phyloP scores from a whole-genome alignment of 495 filamentous ascomycete genomes.

The Jackrogersella multiformis region DNA sequence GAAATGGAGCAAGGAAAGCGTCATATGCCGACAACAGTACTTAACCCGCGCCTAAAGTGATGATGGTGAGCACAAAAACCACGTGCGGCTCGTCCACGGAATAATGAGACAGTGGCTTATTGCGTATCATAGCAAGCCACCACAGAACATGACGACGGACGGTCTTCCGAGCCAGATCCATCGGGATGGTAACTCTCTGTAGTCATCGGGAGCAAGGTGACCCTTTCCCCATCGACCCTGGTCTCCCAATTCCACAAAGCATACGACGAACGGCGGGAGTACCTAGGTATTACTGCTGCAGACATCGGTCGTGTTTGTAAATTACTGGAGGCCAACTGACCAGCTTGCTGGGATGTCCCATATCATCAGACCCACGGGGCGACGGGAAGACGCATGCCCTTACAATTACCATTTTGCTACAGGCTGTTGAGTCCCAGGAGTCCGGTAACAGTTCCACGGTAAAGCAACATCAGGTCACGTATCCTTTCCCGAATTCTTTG shows the following conservation, averaged over 20 bases:
- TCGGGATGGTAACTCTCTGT: conserved; percentile 23
- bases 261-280: conserved; percentile 20
- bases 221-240: too few species aligned
- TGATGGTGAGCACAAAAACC: conserved; percentile 43
- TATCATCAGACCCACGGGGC: conserved; percentile 36
- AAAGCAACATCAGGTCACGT: conserved; percentile 40
- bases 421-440: conserved; percentile 44
- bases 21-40: conserved; percentile 14
- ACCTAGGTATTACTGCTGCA: conserved; percentile 32
- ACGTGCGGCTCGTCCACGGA: conserved; percentile 44
- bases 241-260: neutral
- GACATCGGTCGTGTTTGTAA: conserved; percentile 35
- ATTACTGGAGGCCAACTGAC: conserved; percentile 31
- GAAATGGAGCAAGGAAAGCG: neutral
- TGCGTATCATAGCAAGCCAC: conserved; percentile 17
- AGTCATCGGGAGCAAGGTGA: conserved; percentile 11
- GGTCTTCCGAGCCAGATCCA: conserved; percentile 27
- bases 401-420: conserved; percentile 33
- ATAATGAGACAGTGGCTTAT: conserved; percentile 45
- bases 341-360: conserved; percentile 23
- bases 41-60: conserved; percentile 22
- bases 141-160: conserved; percentile 10
- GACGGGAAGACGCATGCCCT: conserved; percentile 32
- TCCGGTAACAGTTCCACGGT: conserved; percentile 46
- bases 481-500: conserved; percentile 12